Percentiles rank a stretch among this genome's conserved stretches.
Evolutionary conservation across 257 asterid genomes (phyloP).

Genomic region (Solanum okadae): DNA sequence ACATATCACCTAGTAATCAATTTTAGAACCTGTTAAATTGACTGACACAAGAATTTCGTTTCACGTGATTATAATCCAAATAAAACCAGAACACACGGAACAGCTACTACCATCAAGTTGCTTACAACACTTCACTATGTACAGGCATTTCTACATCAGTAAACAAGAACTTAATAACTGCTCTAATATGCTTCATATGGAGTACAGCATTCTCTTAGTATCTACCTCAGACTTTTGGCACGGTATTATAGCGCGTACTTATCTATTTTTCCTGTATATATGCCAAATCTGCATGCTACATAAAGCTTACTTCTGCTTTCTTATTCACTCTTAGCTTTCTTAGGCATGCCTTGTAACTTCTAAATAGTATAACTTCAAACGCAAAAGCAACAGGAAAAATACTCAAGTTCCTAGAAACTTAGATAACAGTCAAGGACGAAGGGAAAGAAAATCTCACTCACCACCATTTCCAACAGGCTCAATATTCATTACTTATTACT

Average conservation of each 20-base stretch:
- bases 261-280: background rate
- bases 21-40: background rate
- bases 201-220: background rate
- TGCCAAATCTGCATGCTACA: background rate
- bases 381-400: background rate
- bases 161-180: background rate
- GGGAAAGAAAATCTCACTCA: background rate
- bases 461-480: background rate
- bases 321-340: background rate
- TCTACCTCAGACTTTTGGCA: background rate
- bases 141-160: background rate
- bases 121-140: background rate
- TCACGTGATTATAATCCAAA: background rate
- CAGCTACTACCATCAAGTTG: background rate
- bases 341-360: background rate
- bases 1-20: background rate
- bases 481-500: background rate
- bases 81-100: background rate
- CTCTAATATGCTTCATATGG: background rate
- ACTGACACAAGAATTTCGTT: background rate
- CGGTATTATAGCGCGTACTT: background rate
- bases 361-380: background rate
- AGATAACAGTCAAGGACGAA: background rate
- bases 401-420: background rate
- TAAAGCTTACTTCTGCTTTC: background rate